These are phyloP conservation scores for Santalum album DNA, from an alignment of 164 flowering plant species.

Conservation along the genomic window DNA sequence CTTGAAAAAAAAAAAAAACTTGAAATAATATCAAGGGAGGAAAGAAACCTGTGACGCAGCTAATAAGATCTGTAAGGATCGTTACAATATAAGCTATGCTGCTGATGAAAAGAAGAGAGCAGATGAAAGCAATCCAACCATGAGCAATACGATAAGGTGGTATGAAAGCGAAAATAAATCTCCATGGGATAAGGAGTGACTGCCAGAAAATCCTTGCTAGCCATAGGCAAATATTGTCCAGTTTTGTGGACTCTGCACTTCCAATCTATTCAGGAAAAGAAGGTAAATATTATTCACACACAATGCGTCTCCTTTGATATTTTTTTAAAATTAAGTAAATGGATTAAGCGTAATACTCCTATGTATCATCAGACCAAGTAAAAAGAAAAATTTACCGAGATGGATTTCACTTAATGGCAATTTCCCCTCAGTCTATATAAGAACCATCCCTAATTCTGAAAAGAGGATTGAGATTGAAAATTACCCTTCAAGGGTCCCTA, in stretches of 20 bases:
- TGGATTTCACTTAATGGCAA: not conserved
- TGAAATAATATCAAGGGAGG: not conserved
- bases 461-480: too few relatives aligned
- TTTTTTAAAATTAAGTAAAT: too few relatives aligned
- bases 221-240: constrained; percentile 26
- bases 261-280: constrained; percentile 47
- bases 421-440: not conserved
- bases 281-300: not conserved
- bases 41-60: constrained; percentile 78
- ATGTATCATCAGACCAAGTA: not conserved
- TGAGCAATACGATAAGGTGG: constrained; percentile 80
- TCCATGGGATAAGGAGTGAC: constrained; percentile 68
- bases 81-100: constrained; percentile 79
- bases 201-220: constrained; percentile 49
- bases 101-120: constrained; percentile 73
- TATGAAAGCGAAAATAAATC: constrained; percentile 69
- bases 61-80: constrained; percentile 68
- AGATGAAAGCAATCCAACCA: constrained; percentile 88
- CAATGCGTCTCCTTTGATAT: too few relatives aligned
- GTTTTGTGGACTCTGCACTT: constrained; percentile 39
- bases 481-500: not conserved
- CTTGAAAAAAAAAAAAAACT: not conserved
- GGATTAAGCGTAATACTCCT: too few relatives aligned
- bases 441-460: too few relatives aligned
- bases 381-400: not conserved